Conservation (phyloP, 768 basidiomycete genomes). For the Tremella fuciformis region DNA sequence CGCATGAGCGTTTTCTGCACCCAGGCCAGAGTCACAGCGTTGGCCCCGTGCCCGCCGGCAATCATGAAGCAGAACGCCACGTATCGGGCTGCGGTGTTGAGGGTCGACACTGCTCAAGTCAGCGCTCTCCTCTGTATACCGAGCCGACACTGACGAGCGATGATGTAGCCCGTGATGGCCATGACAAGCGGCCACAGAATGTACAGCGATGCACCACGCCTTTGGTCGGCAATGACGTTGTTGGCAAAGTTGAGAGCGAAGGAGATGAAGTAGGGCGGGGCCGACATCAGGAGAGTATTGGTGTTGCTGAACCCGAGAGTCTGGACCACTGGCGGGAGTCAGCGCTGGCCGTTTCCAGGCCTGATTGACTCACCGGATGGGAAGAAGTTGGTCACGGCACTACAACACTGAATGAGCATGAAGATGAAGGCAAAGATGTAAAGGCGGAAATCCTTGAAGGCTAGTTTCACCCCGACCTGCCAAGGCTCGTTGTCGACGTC, state of each 20-base stretch:
- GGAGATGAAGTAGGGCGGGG: constrained; percentile 40
- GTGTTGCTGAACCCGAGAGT: constrained; percentile 39
- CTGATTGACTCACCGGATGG: too few species aligned
- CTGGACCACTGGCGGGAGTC: constrained; percentile 14
- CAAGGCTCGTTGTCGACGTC: constrained; percentile 33
- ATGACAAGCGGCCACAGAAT: constrained; percentile 38
- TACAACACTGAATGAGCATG: too few species aligned
- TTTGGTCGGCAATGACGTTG: constrained; percentile 44
- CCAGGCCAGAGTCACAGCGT: constrained; percentile 48
- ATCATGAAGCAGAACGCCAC: constrained; percentile 47
- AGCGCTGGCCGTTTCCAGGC: too few species aligned
- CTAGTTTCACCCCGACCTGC: too few species aligned
- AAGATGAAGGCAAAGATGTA: too few species aligned
- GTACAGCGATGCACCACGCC: constrained; percentile 37
- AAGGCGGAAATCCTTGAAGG: too few species aligned
- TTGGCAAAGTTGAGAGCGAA: constrained; percentile 39
- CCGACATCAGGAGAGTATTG: constrained; percentile 43
- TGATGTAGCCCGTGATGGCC: constrained; percentile 44
- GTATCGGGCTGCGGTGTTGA: constrained; percentile 36
- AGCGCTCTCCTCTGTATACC: too few species aligned
- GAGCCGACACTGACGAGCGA: constrained; percentile 34
- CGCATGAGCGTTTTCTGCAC: constrained; percentile 41
- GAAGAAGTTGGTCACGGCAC: too few species aligned
- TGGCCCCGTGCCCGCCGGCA: constrained; percentile 42
- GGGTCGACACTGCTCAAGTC: too few species aligned